Conservation (phyloP, 139 green algal species). For the Tetraselmis striata region DNA sequence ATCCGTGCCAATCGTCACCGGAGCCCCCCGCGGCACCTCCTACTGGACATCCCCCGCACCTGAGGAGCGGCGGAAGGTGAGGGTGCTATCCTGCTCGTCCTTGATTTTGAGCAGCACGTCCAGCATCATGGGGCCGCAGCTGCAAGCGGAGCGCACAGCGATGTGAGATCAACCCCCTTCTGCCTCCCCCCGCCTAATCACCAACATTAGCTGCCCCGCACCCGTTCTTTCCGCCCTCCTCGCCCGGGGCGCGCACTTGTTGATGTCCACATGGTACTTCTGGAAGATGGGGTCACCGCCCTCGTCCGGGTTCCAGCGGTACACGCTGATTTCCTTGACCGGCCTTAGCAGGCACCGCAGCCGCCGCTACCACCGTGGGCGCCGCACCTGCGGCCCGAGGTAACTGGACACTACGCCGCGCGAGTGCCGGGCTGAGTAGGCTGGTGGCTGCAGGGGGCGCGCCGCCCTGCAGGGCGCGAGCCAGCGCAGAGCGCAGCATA, state of each 20-base stretch:
- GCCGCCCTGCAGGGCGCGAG: background rate
- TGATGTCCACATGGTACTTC: conserved; percentile 91
- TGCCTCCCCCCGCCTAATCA: too few species aligned
- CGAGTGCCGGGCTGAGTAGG: background rate
- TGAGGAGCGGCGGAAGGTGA: conserved; percentile 87
- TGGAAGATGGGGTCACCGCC: conserved; percentile 76
- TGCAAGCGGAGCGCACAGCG: too few species aligned
- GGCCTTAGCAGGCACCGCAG: conserved; percentile 8
- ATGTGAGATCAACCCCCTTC: too few species aligned
- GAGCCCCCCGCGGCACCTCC: too few species aligned
- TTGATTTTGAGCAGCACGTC: conserved; percentile 99
- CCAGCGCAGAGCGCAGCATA: too few species aligned
- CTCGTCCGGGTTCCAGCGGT: conserved; percentile 73
- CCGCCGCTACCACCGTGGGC: conserved; percentile 3
- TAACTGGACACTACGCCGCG: background rate
- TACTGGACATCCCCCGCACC: too few species aligned
- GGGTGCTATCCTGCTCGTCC: conserved; percentile 88
- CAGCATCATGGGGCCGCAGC: conserved; percentile 97
- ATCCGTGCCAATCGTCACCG: too few species aligned
- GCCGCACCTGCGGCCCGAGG: background rate
- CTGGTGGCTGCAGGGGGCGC: too few species aligned
- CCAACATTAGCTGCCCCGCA: too few species aligned
- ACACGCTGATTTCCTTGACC: conserved; percentile 82
- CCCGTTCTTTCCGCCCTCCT: too few species aligned
- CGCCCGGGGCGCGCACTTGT: too few species aligned